Evolutionary conservation across 805 yeast genomes (phyloP), one percentile per base, ranked within the genome.

Genomic region (Starmerella bacillaris): DNA sequence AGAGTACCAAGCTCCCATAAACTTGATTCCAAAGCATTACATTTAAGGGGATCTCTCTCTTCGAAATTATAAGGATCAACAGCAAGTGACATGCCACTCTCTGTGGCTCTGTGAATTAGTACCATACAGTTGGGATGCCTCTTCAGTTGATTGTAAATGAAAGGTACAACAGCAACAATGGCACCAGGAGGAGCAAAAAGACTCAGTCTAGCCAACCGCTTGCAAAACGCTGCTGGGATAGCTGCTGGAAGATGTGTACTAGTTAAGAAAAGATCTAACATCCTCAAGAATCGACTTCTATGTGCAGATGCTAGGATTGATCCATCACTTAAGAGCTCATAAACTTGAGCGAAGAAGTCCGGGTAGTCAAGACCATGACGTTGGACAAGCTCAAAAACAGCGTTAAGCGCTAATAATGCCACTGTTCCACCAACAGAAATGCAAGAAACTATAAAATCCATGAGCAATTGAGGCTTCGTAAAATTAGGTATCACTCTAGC

Each of bases 71-170:
- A 86, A 4, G 92, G 77, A 52, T 89, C 96, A 8, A 16, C 33
- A 8, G 33, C 4, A 8, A 12, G 18, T 11, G 26, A 11, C 24
- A 26, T 6, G 24, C 19, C 21, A 11, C 24, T 37, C n/a, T n/a
- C n/a, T n/a, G n/a, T n/a, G 8, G 21, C 27, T 43, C 60, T 49
- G 49, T 89, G 96, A 28, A 86, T 64, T 67, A 86, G 61, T 18
- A 76, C 61, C 93, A 84, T 86, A 63, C 95, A 84, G 4, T 84
- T 72, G 30, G 95, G 95, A 57, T 89, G 98, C 48, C 80, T 72
- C 53, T 80, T 86, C 49, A 89, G 56, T 43, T 83, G 65, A 54
- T 86, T 86, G 59, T 86, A 86, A 9, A 83, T 66, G 53, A 89
- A 82, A n/a, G 98, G 96, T 16, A 86, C 67, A 11, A 80, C 66